Conservation (phyloP, 305 asterid species). For the Ilex paraguariensis region DNA sequence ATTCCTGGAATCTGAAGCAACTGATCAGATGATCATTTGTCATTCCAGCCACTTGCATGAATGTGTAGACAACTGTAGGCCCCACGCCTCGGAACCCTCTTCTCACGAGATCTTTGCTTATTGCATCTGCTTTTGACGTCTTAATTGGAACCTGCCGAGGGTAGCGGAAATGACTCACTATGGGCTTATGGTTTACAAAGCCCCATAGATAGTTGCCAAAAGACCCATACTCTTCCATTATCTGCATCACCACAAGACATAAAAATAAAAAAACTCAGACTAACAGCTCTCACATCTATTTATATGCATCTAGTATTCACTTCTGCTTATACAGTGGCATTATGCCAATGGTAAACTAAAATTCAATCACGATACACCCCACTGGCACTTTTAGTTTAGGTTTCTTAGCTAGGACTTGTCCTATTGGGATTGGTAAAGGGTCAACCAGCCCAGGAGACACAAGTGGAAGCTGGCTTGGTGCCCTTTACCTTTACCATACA, state of each 20-base stretch:
- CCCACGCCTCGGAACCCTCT: slow-evolving; percentile 79
- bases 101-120: slow-evolving; percentile 11
- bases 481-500: no score
- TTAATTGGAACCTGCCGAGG: slow-evolving; percentile 49
- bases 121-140: slow-evolving; percentile 7
- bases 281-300: neutral
- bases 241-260: slow-evolving; percentile 23
- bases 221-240: slow-evolving; percentile 29
- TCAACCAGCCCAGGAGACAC: no score
- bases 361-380: no score
- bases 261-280: slow-evolving; percentile 15
- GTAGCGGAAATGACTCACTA: slow-evolving; percentile 55
- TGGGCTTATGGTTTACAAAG: slow-evolving; percentile 47
- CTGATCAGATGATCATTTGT: slow-evolving; percentile 70
- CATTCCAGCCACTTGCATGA: slow-evolving; percentile 83
- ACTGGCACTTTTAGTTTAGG: no score
- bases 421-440: no score
- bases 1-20: slow-evolving; percentile 61
- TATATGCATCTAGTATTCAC: no score
- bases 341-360: no score
- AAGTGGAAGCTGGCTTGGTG: no score
- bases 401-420: no score
- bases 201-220: slow-evolving; percentile 34
- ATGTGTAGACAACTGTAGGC: slow-evolving; percentile 72
- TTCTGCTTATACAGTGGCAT: no score